Evolutionary conservation across 495 filamentous ascomycete species (phyloP), one percentile per base, ranked within the genome.

Genomic region (Aspergillus hancockii): DNA sequence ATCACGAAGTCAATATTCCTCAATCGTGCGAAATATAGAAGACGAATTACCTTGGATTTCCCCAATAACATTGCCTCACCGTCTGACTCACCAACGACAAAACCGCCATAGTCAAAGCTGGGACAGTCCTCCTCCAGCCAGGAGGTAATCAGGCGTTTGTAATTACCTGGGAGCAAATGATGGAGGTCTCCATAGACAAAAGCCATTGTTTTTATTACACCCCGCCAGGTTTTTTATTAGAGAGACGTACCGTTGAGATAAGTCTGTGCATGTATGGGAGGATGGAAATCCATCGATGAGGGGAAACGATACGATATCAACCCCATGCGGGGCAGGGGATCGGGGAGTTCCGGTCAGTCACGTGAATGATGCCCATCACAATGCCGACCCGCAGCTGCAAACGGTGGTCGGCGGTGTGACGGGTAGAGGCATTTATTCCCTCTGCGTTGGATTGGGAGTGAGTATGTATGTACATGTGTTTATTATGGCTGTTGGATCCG

Each of bases 81-180:
- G 7, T 80, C 77, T 18, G 82, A 79, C 57, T 93, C 86, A 49
- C 94, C 94, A 13, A 98, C 94, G 9, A 98, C 94, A 67, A 96
- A 98, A 41, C 94, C 94, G 62, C 92, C 95, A 69, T 97, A 96
- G 77, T 98, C 94, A 70, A 95, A 93, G 32, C 90, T 92, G 3
- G 94, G 94, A 22, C 91, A 93, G 76, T 98, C 94, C 75, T 98
- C 94, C 59, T 90, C 88, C 6, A 96, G 87, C 95, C 95, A 98
- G 55, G 82, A 70, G 2, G 89, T 81, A 54, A 98, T 84, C 52
- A 88, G 81, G 31, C 86, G 79, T 66, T 94, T 94, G 84, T 91
- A 96, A 38, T 86, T 89, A 18, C 80, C 81, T 0, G 93, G 93
- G 2, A 98, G 86, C 46, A 98, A 85, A 68, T 96, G 86, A 47